These are phyloP conservation scores for Penicillium glabrum DNA, from an alignment of 2,329 filamentous ascomycete genomes.

Conservation along the genomic window DNA sequence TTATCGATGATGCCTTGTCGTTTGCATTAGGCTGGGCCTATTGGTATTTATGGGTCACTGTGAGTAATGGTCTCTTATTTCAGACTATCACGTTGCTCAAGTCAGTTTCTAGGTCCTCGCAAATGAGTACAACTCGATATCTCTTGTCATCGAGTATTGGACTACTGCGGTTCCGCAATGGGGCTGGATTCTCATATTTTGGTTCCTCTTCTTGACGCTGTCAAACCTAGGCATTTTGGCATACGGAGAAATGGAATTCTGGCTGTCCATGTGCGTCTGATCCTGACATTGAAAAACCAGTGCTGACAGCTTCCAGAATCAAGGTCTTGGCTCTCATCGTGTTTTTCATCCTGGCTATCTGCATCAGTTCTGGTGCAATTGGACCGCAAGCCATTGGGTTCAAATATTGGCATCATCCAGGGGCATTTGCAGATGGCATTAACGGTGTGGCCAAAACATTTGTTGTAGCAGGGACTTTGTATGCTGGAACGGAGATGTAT, in stretches of 20 bases:
- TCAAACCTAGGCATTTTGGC: slow-evolving; percentile 45
- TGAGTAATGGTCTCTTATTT: slow-evolving; percentile 1
- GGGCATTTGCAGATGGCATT: slow-evolving; percentile 34
- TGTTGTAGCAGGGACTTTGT: slow-evolving; percentile 35
- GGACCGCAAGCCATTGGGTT: slow-evolving; percentile 33
- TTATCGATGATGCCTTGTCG: slow-evolving; percentile 69
- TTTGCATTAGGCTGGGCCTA: slow-evolving; percentile 72
- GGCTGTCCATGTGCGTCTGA: slow-evolving; percentile 34
- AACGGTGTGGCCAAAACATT: slow-evolving; percentile 38
- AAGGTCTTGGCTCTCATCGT: slow-evolving; percentile 32
- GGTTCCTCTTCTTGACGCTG: slow-evolving; percentile 44
- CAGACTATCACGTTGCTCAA: background rate
- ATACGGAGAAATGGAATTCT: slow-evolving; percentile 56
- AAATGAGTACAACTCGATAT: slow-evolving; percentile 50
- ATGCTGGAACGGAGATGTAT: slow-evolving; percentile 37
- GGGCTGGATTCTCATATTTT: slow-evolving; percentile 50
- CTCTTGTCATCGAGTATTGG: slow-evolving; percentile 48
- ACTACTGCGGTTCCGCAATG: slow-evolving; percentile 45
- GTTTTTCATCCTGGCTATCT: slow-evolving; percentile 35
- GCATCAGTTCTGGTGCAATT: slow-evolving; percentile 34
- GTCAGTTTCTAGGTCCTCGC: slow-evolving; percentile 27
- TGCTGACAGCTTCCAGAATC: slow-evolving; percentile 23
- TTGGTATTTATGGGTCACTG: slow-evolving; percentile 51
- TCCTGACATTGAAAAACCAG: no score
- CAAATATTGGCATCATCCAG: slow-evolving; percentile 39